Evolutionary conservation across 257 asterid species (phyloP).

Genomic region (Echites panduratus): DNA sequence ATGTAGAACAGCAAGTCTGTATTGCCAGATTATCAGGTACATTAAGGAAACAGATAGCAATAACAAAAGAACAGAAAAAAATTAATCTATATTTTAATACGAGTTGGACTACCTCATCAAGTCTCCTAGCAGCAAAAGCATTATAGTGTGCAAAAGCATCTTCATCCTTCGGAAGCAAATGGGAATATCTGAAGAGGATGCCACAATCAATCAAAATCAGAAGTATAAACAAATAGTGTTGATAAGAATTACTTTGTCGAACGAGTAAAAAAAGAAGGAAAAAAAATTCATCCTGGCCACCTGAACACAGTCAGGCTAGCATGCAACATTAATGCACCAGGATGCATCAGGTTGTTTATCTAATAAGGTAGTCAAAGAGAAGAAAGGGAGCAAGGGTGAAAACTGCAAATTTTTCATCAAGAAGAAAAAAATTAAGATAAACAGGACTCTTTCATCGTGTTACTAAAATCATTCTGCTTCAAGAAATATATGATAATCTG

Average conservation of each 20-base stretch:
- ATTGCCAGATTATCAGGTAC: background rate
- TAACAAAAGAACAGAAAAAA: constrained; percentile 7
- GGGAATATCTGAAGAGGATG: constrained; percentile 68
- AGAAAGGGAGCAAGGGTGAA: too few species aligned
- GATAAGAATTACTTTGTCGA: background rate
- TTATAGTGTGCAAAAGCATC: constrained; percentile 87
- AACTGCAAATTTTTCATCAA: background rate
- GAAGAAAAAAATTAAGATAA: background rate
- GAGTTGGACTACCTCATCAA: constrained; percentile 66
- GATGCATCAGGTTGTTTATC: background rate
- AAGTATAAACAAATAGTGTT: background rate
- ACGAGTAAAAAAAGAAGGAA: background rate
- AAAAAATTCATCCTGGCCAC: background rate
- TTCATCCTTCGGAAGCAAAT: constrained; percentile 92
- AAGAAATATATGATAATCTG: background rate
- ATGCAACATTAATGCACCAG: background rate
- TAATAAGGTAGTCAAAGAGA: background rate
- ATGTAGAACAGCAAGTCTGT: background rate
- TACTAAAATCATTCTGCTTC: background rate
- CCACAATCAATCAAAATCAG: constrained; percentile 13
- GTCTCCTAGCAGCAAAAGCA: constrained; percentile 74
- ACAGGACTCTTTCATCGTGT: background rate
- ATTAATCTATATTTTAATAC: background rate
- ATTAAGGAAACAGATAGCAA: background rate
- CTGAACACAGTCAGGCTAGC: background rate